phyloP scores from a whole-genome alignment of 2,329 filamentous ascomycete species.

The Apiospora sp. region DNA sequence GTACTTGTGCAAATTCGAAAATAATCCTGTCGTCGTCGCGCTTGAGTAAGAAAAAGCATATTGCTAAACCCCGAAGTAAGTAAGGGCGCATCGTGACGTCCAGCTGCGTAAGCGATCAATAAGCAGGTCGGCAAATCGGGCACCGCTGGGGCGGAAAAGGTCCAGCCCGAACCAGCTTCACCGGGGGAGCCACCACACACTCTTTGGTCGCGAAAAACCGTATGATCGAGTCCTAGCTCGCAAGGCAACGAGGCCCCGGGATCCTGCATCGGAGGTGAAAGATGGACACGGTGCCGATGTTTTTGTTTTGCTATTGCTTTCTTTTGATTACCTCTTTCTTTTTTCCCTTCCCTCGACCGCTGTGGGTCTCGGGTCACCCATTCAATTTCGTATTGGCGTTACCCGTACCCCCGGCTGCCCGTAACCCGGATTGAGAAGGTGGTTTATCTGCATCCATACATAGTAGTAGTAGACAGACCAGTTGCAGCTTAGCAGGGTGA shows the following conservation, averaged over 20 bases:
- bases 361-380: not conserved
- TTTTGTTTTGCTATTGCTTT: not conserved
- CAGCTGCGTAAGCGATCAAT: not conserved
- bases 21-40: not conserved
- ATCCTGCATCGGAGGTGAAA: conserved; percentile 12
- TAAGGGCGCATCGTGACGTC: not conserved
- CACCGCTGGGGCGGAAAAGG: not conserved
- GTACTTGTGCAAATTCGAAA: not conserved
- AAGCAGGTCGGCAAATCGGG: not conserved
- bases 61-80: not conserved
- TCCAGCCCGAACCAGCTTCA: not conserved
- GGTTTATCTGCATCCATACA: conserved; percentile 1
- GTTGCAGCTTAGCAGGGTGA: not conserved
- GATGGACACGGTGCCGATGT: conserved; percentile 6
- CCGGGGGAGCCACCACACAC: not conserved
- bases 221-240: not conserved
- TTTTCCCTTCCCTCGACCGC: not conserved
- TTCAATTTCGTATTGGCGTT: not conserved
- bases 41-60: not conserved
- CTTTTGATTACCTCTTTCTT: not conserved
- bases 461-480: not conserved
- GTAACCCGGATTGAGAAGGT: conserved; percentile 11
- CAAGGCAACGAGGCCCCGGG: conserved; percentile 3
- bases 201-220: conserved; percentile 5
- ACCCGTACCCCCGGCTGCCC: not conserved